These are phyloP conservation scores for Cucurbita maxima DNA, from an alignment of 306 rosid species.

Conservation along the genomic window DNA sequence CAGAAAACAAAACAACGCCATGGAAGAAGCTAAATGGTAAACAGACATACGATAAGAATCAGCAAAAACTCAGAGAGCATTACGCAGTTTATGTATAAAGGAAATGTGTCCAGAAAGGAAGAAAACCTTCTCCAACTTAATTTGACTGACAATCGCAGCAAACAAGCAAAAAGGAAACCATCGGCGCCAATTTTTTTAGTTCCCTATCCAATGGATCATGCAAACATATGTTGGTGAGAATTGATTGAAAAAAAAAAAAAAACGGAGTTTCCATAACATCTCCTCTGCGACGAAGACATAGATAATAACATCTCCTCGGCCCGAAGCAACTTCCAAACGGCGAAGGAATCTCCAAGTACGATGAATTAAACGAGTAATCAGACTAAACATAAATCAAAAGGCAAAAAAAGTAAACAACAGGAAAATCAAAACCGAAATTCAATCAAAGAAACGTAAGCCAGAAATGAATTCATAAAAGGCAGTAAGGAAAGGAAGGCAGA, in stretches of 20 bases:
- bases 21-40: neutral
- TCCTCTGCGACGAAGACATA: neutral
- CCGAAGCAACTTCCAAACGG: neutral
- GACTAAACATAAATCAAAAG: neutral
- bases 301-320: neutral
- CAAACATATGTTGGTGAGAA: neutral
- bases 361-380: neutral
- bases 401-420: neutral
- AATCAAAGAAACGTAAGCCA: neutral
- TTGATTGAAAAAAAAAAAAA: neutral
- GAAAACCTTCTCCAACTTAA: neutral
- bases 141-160: neutral
- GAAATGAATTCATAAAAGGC: neutral
- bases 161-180: neutral
- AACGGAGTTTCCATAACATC: neutral
- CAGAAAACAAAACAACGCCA: neutral
- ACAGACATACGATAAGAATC: neutral
- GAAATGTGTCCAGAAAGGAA: neutral
- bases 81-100: too few species aligned
- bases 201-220: neutral
- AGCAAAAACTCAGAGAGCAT: neutral
- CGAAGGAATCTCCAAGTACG: neutral
- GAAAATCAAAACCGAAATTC: neutral
- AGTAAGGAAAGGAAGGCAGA: neutral
- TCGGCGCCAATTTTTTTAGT: neutral